Percentiles rank a stretch among this genome's conserved stretches.
Conservation (phyloP, 257 asterid species). For the Apocynum venetum region DNA sequence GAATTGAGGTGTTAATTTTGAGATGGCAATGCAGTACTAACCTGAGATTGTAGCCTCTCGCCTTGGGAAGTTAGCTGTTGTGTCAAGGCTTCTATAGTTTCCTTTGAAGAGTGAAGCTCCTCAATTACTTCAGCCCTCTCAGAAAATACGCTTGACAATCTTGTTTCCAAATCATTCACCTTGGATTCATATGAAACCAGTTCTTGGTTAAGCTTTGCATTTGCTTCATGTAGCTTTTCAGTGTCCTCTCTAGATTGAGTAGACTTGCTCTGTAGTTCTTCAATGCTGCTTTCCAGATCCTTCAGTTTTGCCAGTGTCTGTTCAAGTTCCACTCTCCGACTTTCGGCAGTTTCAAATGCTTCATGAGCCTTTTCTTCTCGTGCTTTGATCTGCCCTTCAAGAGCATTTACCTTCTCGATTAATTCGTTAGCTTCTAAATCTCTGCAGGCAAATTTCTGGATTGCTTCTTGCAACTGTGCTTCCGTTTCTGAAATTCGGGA, state of each 20-base stretch:
- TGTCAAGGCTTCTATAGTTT: slow-evolving; percentile 54
- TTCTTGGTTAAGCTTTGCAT: slow-evolving; percentile 55
- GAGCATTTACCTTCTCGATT: slow-evolving; percentile 48
- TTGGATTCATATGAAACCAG: slow-evolving; percentile 52
- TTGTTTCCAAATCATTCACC: slow-evolving; percentile 40
- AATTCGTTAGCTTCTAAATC: slow-evolving; percentile 75
- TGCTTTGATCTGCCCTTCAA: slow-evolving; percentile 53
- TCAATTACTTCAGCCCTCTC: slow-evolving; percentile 42
- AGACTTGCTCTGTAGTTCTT: slow-evolving; percentile 45
- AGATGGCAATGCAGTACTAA: slow-evolving; percentile 20
- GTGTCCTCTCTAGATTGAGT: slow-evolving; percentile 45
- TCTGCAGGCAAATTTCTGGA: slow-evolving; percentile 41
- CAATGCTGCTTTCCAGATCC: slow-evolving; percentile 39
- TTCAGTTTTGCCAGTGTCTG: slow-evolving; percentile 38
- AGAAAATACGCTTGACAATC: slow-evolving; percentile 35
- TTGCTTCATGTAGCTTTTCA: slow-evolving; percentile 44
- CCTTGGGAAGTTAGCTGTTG: slow-evolving; percentile 56
- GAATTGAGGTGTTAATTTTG: not conserved
- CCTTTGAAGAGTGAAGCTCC: slow-evolving; percentile 39
- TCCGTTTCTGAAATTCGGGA: slow-evolving; percentile 56
- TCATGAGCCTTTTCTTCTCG: slow-evolving; percentile 55
- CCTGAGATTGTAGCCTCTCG: slow-evolving; percentile 77
- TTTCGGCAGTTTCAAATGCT: slow-evolving; percentile 43
- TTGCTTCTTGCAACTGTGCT: slow-evolving; percentile 58
- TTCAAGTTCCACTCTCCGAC: slow-evolving; percentile 52